Percentiles rank a stretch among this genome's conserved stretches.
Conservation (phyloP, 2,329 filamentous ascomycete species). For the Emmonsiellopsis sp. region DNA sequence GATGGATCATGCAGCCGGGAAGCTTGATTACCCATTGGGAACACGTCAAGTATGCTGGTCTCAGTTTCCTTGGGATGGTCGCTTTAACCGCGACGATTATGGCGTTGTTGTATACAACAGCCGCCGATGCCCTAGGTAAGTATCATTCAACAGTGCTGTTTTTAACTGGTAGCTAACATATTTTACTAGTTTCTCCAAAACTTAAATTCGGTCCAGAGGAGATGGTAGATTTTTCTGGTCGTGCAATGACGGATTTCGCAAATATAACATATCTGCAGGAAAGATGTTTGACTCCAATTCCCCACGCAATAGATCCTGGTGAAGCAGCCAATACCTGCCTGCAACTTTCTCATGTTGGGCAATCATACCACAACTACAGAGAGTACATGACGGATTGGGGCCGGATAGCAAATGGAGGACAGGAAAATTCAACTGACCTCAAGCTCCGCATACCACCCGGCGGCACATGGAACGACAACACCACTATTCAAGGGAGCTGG, state of each 20-base stretch:
- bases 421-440: constrained; percentile 33
- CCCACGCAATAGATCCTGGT: background rate
- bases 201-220: constrained; percentile 51
- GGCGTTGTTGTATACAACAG: constrained; percentile 66
- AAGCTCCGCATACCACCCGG: constrained; percentile 48
- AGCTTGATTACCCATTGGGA: constrained; percentile 61
- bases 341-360: constrained; percentile 59
- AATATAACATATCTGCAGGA: constrained; percentile 49
- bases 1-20: constrained; percentile 65
- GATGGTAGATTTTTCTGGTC: constrained; percentile 41
- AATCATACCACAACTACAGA: constrained; percentile 59
- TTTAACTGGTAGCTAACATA: background rate
- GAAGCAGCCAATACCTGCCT: constrained; percentile 45
- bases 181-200: constrained; percentile 54
- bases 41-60: constrained; percentile 52
- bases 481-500: constrained; percentile 61
- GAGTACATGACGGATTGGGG: constrained; percentile 52
- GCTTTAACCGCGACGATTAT: constrained; percentile 56
- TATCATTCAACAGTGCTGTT: background rate
- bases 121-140: constrained; percentile 57
- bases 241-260: constrained; percentile 53
- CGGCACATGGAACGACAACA: constrained; percentile 61
- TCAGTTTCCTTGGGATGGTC: constrained; percentile 55
- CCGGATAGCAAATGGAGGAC: constrained; percentile 35
- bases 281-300: constrained; percentile 55